Conservation (phyloP, 2,329 filamentous ascomycete genomes). For the Ramichloridium luteum region DNA sequence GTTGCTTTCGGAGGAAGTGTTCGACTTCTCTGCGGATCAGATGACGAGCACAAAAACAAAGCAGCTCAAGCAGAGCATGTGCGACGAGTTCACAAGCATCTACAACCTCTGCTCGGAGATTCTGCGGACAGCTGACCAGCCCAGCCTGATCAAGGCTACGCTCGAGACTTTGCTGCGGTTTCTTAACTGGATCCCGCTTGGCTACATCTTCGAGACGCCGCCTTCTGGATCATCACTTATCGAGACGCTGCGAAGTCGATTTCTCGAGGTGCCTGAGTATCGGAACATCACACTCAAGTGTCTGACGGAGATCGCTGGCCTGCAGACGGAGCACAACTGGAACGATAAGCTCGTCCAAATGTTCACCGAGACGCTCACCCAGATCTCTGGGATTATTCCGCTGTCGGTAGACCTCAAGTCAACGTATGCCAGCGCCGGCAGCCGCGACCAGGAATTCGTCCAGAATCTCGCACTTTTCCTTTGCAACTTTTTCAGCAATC, state of each 20-base stretch:
- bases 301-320: slow-evolving; percentile 87
- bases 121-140: slow-evolving; percentile 74
- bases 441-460: slow-evolving; percentile 91
- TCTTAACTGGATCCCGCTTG: slow-evolving; percentile 96
- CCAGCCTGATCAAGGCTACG: slow-evolving; percentile 87
- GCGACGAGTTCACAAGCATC: slow-evolving; percentile 94
- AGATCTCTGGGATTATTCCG: slow-evolving; percentile 86
- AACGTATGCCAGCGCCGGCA: slow-evolving; percentile 84
- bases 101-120: slow-evolving; percentile 97
- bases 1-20: slow-evolving; percentile 92
- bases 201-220: slow-evolving; percentile 96
- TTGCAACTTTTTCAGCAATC: slow-evolving; percentile 92
- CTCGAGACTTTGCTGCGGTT: slow-evolving; percentile 91
- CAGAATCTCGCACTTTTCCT: slow-evolving; percentile 93
- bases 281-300: slow-evolving; percentile 95
- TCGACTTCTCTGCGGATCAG: slow-evolving; percentile 96
- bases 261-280: slow-evolving; percentile 87
- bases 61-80: slow-evolving; percentile 97
- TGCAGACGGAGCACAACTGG: slow-evolving; percentile 78
- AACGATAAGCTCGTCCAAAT: slow-evolving; percentile 94
- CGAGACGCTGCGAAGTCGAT: slow-evolving; percentile 82
- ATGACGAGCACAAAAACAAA: slow-evolving; percentile 98
- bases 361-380: slow-evolving; percentile 93
- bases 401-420: slow-evolving; percentile 78
- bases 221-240: slow-evolving; percentile 53